Conservation (phyloP, 1,284 basidiomycete genomes). For the Apiotrichum gracile region DNA sequence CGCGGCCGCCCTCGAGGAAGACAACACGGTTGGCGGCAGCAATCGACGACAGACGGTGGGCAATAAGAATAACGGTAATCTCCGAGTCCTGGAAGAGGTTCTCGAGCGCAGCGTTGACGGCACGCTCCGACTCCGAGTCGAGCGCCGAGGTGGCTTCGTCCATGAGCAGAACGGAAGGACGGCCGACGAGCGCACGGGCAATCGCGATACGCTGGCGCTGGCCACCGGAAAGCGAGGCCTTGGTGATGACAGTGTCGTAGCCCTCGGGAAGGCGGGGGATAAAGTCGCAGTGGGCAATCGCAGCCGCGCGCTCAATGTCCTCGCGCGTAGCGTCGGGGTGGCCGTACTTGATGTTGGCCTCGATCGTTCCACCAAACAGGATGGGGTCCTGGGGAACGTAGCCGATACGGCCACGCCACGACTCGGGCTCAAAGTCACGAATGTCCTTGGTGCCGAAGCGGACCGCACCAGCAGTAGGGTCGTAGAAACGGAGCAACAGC, state of each 20-base stretch:
- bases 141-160: slow-evolving; percentile 45
- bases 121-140: slow-evolving; percentile 41
- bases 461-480: slow-evolving; percentile 67
- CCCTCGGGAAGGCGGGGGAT: slow-evolving; percentile 41
- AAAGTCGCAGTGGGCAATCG: slow-evolving; percentile 44
- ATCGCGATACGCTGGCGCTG: slow-evolving; percentile 52
- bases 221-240: slow-evolving; percentile 47
- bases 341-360: slow-evolving; percentile 63
- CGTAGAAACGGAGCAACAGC: slow-evolving; percentile 84
- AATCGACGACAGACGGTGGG: slow-evolving; percentile 51
- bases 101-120: slow-evolving; percentile 48
- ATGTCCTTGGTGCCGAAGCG: slow-evolving; percentile 71
- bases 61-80: slow-evolving; percentile 52
- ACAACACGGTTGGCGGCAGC: slow-evolving; percentile 50
- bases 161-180: slow-evolving; percentile 49
- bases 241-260: slow-evolving; percentile 44
- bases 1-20: slow-evolving; percentile 48
- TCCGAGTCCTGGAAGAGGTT: slow-evolving; percentile 47
- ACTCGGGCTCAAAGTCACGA: slow-evolving; percentile 65
- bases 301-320: slow-evolving; percentile 37
- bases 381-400: slow-evolving; percentile 55
- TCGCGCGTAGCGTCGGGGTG: slow-evolving; percentile 34
- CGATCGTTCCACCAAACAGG: slow-evolving; percentile 73
- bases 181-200: slow-evolving; percentile 49
- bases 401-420: slow-evolving; percentile 80